Base-by-base conservation (phyloP, 2,329 filamentous ascomycete genomes). In the Penicillium sp. region DNA sequence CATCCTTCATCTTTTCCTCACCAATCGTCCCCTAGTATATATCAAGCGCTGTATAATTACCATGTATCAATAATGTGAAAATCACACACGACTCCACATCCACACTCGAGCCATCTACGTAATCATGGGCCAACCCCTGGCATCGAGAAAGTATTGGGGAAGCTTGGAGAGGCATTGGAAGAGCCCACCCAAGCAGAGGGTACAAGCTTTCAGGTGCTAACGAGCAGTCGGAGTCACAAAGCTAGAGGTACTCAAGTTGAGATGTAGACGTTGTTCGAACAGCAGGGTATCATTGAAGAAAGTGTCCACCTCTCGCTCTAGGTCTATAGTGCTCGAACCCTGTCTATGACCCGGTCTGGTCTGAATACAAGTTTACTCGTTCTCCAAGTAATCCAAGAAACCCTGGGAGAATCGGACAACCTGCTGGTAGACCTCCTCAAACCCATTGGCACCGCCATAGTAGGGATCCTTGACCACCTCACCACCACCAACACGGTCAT, bases 391-490 rank as follows among this genome's bases (percentile, higher is more conserved):
- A 40, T 84, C 77, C 56, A 95, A 61, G 62, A 96, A 90, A 47
- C 87, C 89, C 66, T 78, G 79, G 2, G 87, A 85, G 67, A 95
- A 95, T 54, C 86, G 77, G 52, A 78, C 74, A 55, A 86, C 86
- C 76, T 96, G 91, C 72, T 92, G 83, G 71, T 87, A 97, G n/a
- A 90, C 89, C 64, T 79, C 81, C 62, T 87, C 82, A 66, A 97
- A 97, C 1, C 89, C 90, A 59, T 88, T 81, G 3, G 77, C 73
- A 10, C 82, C 89, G n/a, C 89, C 90, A 69, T 97, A 97, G 73
- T 97, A 98, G 12, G 93, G 93, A 69, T 97, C 93, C 50, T 81
- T 76, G 7, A 96, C 84, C 42, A 88, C 80, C 73, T 95, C 88
- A 18, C 80, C 77, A 59, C 65, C 68, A 7, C 69, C 70, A 10